Evolutionary conservation across 2,329 filamentous ascomycete species (phyloP), one percentile per base, ranked within the genome.

Genomic region (Gnomoniopsis sp.): DNA sequence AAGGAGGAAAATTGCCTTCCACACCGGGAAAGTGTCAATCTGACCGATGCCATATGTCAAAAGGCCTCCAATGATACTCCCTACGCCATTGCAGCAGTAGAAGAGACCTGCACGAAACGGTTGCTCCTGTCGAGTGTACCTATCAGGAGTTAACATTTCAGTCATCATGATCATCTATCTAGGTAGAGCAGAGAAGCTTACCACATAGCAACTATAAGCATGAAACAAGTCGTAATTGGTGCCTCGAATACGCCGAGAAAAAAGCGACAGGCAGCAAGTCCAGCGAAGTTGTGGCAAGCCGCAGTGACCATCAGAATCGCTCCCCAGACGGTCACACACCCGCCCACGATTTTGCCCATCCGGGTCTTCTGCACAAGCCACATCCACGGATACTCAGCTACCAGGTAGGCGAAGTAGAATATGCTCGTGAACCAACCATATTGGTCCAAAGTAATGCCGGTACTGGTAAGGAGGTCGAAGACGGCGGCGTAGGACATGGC

Each of bases 391-490:
- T 73, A 74, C 51, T 79, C 77, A 1, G 75, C 76, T 0, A 72
- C 65, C 3, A 80, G 66, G 49, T 75, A 76, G 10, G 70, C 80
- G n/a, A 84, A 73, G 60, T 83, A 84, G 65, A 84, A 84, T 4
- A 84, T 78, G 22, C 75, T 79, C 1, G 79, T 77, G n/a, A 83
- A 74, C 79, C 81, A 83, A 49, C 74, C 75, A 61, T 84, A 85
- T 53, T 83, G 69, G 1, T 71, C 70, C 15, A 71, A 67, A 1
- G 69, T 75, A 63, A 83, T 81, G 19, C 74, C 69, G 0, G 80
- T 81, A 22, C 75, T 75, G 14, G 70, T 68, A 60, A 83, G 78
- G 0, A 85, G 70, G 50, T 84, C 82, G 60, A 84, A 84, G 0
- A 85, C 79, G 2, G 81, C 80, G 0, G 78, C 75, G 65, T 84